Percentiles rank a stretch among this genome's conserved stretches.
phyloP scores from a whole-genome alignment of 371 early-diverging fungal species.

The Coemansia sp. region DNA sequence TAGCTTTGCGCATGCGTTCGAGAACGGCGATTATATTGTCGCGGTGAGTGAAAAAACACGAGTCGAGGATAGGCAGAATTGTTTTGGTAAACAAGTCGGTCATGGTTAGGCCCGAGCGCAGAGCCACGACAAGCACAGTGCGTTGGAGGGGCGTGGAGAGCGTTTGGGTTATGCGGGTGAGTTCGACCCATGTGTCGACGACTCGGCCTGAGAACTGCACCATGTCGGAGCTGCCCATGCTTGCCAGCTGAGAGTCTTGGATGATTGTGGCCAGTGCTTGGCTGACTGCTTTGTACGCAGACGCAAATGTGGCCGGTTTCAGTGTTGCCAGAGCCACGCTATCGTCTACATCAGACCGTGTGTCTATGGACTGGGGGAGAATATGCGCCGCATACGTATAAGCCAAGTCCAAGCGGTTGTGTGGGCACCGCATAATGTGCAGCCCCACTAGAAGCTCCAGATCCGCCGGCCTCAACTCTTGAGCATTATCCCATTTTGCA shows the following conservation, averaged over 20 bases:
- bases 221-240: conserved; percentile 14
- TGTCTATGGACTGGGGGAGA: not conserved
- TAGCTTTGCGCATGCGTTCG: conserved; percentile 59
- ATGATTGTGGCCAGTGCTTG: conserved; percentile 16
- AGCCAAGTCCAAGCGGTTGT: conserved; percentile 23
- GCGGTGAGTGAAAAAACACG: conserved; percentile 59
- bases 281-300: conserved; percentile 25
- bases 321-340: conserved; percentile 3
- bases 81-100: conserved; percentile 67
- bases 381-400: conserved; percentile 20
- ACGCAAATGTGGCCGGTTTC: conserved; percentile 20
- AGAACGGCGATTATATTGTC: conserved; percentile 57
- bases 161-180: conserved; percentile 55
- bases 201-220: conserved; percentile 14
- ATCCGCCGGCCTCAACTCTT: conserved; percentile 14
- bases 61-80: conserved; percentile 67
- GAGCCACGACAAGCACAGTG: conserved; percentile 39
- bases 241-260: conserved; percentile 1
- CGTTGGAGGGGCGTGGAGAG: conserved; percentile 55
- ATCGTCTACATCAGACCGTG: not conserved
- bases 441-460: conserved; percentile 25
- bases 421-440: conserved; percentile 34
- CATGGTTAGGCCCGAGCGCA: conserved; percentile 61
- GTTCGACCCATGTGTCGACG: conserved; percentile 32
- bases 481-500: conserved; percentile 9